Base-by-base conservation (phyloP, 148 eudicot genomes). In the Simmondsia chinensis region DNA sequence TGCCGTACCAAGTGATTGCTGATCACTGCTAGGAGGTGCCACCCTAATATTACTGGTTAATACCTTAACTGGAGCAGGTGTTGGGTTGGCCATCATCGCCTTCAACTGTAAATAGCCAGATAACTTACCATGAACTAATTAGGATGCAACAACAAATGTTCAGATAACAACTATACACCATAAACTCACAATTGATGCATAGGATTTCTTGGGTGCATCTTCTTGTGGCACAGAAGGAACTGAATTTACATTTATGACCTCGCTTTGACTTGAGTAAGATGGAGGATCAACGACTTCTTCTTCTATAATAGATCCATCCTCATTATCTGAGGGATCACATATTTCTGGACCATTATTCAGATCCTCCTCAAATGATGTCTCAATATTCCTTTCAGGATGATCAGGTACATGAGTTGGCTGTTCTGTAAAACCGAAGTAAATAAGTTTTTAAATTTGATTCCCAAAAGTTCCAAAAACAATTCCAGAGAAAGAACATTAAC, bases 101-200 rank as follows among this genome's bases (percentile, higher is more conserved):
- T 79, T 75, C 51, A 78, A 56, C 86, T 82, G 59, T 20, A 54
- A 34, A 20, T 37, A 20, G 56, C 28, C 43, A 25, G 5, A 11
- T 9, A 15, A 46, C 16, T 1, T 11, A 9, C 4, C 6, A 9
- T 31, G 8, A 13, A 19, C 27, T 26, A 20, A 28, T 38, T 20
- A n/a, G 30, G 27, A 48, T 51, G 17, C 13, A 26, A 27, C 33
- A 7, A 57, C 46, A 34, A 39, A 57, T 18, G 14, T n/a, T 15
- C 9, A 17, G 43, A 13, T 13, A 46, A 7, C n/a, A 20, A 50
- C 10, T 31, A 5, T 45, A 6, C 32, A 16, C 20, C 7, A 25
- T 39, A 9, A 53, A 63, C 79, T 72, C 60, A 82, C 93, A 39
- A 82, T 82, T 23, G 85, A 63, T 28, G 85, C 82, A 61, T 82